These are phyloP conservation scores for Inga leiocalycina DNA, from an alignment of 306 rosid species.

Conservation along the genomic window DNA sequence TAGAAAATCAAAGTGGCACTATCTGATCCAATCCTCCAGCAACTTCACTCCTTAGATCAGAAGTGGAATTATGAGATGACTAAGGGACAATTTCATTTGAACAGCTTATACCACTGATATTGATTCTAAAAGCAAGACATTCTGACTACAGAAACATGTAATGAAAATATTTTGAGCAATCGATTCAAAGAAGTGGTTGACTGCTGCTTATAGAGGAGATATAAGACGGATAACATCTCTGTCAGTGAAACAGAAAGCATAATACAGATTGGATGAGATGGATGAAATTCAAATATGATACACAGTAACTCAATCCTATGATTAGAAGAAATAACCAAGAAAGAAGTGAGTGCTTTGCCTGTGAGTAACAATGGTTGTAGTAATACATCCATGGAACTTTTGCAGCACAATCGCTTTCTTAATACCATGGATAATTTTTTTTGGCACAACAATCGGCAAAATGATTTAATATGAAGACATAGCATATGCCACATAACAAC, in stretches of 20 bases:
- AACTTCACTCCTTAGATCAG: conserved; percentile 26
- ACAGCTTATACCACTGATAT: conserved; percentile 9
- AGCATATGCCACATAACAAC: neutral
- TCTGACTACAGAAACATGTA: conserved; percentile 9
- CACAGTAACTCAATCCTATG: conserved; percentile 3
- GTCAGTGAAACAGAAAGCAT: conserved; percentile 17
- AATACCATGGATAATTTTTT: neutral
- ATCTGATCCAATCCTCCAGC: conserved; percentile 18
- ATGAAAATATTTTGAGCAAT: conserved; percentile 20
- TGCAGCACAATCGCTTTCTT: conserved; percentile 4
- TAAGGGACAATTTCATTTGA: conserved; percentile 2
- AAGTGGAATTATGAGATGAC: neutral
- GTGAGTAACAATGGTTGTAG: conserved; percentile 12
- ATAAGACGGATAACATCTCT: neutral
- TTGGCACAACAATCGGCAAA: neutral
- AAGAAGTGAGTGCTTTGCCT: conserved; percentile 4
- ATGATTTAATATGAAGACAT: neutral
- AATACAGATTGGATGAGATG: conserved; percentile 19
- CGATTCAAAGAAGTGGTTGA: conserved; percentile 7
- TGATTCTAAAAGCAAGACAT: neutral
- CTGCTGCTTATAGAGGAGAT: neutral
- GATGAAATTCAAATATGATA: neutral
- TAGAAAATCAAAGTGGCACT: conserved; percentile 13
- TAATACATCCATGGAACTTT: conserved; percentile 7
- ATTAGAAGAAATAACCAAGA: conserved; percentile 22